Evolutionary conservation across 768 basidiomycete genomes (phyloP), one percentile per base, ranked within the genome.

Genomic region (Boletellus ananiceps): DNA sequence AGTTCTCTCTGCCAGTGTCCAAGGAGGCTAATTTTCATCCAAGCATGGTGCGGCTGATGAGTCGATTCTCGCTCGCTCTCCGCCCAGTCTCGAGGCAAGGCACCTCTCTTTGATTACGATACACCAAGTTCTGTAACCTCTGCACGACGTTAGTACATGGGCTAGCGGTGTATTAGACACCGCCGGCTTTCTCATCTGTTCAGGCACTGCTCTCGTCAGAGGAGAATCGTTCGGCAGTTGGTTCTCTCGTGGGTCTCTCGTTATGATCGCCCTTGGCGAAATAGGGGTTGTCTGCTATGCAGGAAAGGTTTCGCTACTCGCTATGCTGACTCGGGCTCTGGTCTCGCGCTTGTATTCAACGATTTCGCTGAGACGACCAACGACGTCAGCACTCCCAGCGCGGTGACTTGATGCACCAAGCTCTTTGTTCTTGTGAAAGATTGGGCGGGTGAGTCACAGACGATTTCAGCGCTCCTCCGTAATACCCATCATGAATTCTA

Each of bases 321-420:
- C 82, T 0, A 78, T 57, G 78, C 80, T 18, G 83, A 85, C 62
- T 83, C 83, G 44, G 82, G 83, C 18, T 73, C 84, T 39, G 83
- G 81, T 34, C 85, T 86, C 61, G 82, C 80, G 14, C 58, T 55
- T 37, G 52, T 44, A 41, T 52, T 39, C 36, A 83, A 83, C 61
- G 82, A 84, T 59, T 66, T 83, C 37, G 60, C 77, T 51, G 81
- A 81, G 29, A 83, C 83, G 11, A 79, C 80, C 0, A 82, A 84
- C 55, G 74, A 84, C 55, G 74, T 83, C 58, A 82, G 82, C 61
- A 82, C 80, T 18, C 79, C 80, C 29, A 79, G 80, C 23, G 71
- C 75, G 19, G 77, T 76, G 21, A 70, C 79, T 16, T 70, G 73
- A 54, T 78, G 75, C 50, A 75, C 70, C 70, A 14, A 58, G 57